phyloP scores from a whole-genome alignment of 495 filamentous ascomycete genomes.

The Penicillium daleae region DNA sequence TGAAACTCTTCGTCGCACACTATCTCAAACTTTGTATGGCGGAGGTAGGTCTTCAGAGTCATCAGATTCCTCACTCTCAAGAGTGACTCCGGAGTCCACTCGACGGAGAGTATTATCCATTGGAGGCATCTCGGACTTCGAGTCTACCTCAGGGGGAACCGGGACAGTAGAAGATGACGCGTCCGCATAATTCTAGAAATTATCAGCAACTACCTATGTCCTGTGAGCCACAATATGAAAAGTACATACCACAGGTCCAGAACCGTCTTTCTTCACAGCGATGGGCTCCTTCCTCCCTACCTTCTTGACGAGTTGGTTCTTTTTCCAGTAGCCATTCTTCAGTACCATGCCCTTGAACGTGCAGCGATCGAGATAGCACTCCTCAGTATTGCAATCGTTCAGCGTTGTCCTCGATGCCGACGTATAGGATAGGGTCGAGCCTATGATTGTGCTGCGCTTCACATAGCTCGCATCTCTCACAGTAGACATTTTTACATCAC shows the following conservation, averaged over 20 bases:
- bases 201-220: not conserved
- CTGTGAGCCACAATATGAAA: not conserved
- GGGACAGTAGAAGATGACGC: slow-evolving; percentile 3
- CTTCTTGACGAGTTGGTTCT: slow-evolving; percentile 36
- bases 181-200: not conserved
- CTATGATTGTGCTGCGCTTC: slow-evolving; percentile 23
- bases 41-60: slow-evolving; percentile 25
- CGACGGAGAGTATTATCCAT: not conserved
- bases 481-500: slow-evolving; percentile 21
- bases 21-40: slow-evolving; percentile 25
- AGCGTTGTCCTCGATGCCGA: slow-evolving; percentile 23
- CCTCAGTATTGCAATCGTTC: slow-evolving; percentile 35
- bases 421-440: slow-evolving; percentile 22
- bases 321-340: slow-evolving; percentile 42
- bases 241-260: slow-evolving; percentile 12
- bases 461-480: slow-evolving; percentile 19
- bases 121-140: slow-evolving; percentile 2
- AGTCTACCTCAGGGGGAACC: slow-evolving; percentile 10
- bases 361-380: slow-evolving; percentile 34
- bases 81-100: slow-evolving; percentile 13
- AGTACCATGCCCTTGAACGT: slow-evolving; percentile 38
- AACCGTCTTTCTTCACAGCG: slow-evolving; percentile 11
- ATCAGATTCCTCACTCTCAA: slow-evolving; percentile 22
- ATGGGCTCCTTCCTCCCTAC: slow-evolving; percentile 28
- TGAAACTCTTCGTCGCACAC: not conserved